A percentile compares a stretch with the other conserved stretches of the same genome.
phyloP scores from a whole-genome alignment of 192 early-diverging fungal species.

The Podila verticillata region DNA sequence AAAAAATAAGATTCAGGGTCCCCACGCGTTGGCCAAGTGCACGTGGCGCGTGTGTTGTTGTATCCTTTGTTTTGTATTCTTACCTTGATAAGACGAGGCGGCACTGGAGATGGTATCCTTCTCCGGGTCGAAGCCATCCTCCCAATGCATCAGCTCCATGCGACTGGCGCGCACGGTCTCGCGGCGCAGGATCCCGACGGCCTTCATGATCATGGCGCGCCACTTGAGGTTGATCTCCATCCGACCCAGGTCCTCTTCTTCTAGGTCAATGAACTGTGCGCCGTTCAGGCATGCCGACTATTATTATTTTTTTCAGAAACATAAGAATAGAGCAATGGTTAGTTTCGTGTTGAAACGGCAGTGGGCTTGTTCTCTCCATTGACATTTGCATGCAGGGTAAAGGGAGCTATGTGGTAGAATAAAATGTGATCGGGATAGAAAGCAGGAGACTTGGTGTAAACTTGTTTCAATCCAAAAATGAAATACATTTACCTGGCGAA shows the following conservation, averaged over 20 bases:
- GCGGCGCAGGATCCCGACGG: slow-evolving; percentile 47
- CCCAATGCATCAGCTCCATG: slow-evolving; percentile 27
- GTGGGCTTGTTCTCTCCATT: too few relatives aligned
- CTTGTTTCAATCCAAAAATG: neutral
- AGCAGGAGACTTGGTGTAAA: too few relatives aligned
- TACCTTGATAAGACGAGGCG: neutral
- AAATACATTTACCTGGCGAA: slow-evolving; percentile 28
- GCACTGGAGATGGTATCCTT: slow-evolving; percentile 19
- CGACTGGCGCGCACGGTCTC: slow-evolving; percentile 43
- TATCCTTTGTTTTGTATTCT: too few relatives aligned
- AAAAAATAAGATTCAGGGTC: slow-evolving; percentile 1
- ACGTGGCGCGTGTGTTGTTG: too few relatives aligned
- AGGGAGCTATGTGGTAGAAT: too few relatives aligned
- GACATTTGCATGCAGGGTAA: too few relatives aligned
- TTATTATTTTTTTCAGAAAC: neutral
- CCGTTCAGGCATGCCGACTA: slow-evolving; percentile 45
- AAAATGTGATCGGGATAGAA: too few relatives aligned
- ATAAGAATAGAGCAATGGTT: neutral
- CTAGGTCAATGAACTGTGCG: slow-evolving; percentile 42
- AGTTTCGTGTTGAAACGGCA: neutral
- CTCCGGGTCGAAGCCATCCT: slow-evolving; percentile 40
- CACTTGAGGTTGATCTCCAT: slow-evolving; percentile 56
- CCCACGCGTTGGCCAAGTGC: too few relatives aligned
- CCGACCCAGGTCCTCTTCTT: slow-evolving; percentile 43
- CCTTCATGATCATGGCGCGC: slow-evolving; percentile 53